A percentile compares a stretch with the other conserved stretches of the same genome.
These are phyloP conservation scores for Chloromonas sp. DNA, from an alignment of 163 green algal species.

Conservation along the genomic window DNA sequence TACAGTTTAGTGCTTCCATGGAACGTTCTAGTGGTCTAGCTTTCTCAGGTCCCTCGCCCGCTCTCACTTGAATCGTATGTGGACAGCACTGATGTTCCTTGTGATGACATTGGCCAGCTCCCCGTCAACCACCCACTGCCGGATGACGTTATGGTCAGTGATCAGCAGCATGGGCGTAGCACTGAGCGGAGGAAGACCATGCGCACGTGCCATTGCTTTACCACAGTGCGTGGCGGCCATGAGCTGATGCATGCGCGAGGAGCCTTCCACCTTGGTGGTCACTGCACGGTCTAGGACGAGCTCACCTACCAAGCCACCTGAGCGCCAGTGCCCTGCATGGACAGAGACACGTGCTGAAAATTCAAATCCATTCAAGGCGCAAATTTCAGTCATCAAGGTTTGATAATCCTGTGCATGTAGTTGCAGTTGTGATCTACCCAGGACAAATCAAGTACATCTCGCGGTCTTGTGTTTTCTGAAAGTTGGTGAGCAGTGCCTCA, in stretches of 20 bases:
- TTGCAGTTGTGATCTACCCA: too few relatives aligned
- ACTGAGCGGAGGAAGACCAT: not conserved
- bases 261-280: not conserved
- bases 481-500: too few relatives aligned
- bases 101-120: not conserved
- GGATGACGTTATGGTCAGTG: not conserved
- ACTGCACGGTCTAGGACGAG: not conserved
- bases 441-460: too few relatives aligned
- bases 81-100: not conserved
- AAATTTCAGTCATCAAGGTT: too few relatives aligned
- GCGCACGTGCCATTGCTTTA: not conserved
- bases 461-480: too few relatives aligned
- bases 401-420: too few relatives aligned
- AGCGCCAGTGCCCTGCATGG: not conserved
- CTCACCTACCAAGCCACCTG: not conserved
- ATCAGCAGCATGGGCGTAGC: not conserved
- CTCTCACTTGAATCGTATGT: not conserved
- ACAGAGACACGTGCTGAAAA: not conserved
- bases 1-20: too few relatives aligned
- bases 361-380: too few relatives aligned
- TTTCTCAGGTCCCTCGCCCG: too few relatives aligned
- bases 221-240: not conserved
- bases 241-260: not conserved
- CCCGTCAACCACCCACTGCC: not conserved
- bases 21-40: too few relatives aligned